These are phyloP conservation scores for Begonia peltatifolia DNA, from an alignment of 306 rosid genomes.

Conservation along the genomic window DNA sequence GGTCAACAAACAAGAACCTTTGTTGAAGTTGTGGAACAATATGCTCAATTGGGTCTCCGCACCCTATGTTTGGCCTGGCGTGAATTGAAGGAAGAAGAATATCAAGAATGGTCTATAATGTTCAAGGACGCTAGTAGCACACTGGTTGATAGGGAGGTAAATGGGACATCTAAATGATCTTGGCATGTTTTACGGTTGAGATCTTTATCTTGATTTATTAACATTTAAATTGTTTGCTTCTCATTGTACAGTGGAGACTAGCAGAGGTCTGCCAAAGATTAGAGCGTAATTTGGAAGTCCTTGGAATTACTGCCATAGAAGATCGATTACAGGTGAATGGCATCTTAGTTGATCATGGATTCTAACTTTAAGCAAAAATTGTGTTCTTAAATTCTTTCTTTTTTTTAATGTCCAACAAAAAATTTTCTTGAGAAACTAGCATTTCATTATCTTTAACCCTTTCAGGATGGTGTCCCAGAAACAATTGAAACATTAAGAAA, in stretches of 20 bases:
- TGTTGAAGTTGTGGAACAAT: conserved; percentile 90
- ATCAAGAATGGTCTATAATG: conserved; percentile 78
- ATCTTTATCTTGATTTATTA: too few species aligned
- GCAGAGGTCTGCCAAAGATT: conserved; percentile 91
- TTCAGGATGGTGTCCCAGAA: conserved; percentile 97
- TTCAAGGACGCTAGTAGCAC: conserved; percentile 91
- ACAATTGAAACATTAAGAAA: conserved; percentile 82
- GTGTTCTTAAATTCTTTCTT: background rate
- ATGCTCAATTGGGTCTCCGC: conserved; percentile 84
- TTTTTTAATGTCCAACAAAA: background rate
- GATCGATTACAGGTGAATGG: conserved; percentile 87
- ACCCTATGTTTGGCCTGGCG: conserved; percentile 92
- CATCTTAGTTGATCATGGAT: conserved; percentile 8
- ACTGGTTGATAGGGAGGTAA: conserved; percentile 96
- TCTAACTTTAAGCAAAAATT: background rate
- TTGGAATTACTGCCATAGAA: conserved; percentile 97
- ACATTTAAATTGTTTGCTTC: background rate
- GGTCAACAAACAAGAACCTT: conserved; percentile 85
- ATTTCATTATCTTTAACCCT: conserved; percentile 5
- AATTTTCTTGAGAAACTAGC: background rate
- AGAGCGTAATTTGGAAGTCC: conserved; percentile 80
- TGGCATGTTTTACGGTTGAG: background rate
- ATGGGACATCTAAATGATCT: conserved; percentile 14
- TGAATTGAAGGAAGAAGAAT: conserved; percentile 70
- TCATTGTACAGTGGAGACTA: conserved; percentile 76